Evolutionary conservation across 352 stramenopile species (phyloP).

Genomic region (Thraustochytrium sp.): DNA sequence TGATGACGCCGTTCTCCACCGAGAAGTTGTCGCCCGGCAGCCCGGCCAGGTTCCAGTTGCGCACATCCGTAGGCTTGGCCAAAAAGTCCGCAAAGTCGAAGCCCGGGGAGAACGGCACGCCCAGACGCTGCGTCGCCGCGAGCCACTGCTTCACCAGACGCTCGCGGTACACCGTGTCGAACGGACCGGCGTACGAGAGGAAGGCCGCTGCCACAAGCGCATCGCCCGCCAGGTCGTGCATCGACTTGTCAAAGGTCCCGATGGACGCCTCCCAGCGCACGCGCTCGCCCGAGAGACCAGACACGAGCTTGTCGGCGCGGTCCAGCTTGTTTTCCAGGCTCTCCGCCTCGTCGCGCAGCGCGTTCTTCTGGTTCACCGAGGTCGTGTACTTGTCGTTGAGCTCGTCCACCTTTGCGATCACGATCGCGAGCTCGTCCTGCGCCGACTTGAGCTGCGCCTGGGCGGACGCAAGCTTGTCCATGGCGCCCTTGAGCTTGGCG

Average conservation of each 20-base stretch:
- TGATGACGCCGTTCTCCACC: conserved; percentile 92
- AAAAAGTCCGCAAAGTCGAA: conserved; percentile 87
- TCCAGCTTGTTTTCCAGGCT: conserved; percentile 80
- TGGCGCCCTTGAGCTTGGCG: conserved; percentile 72
- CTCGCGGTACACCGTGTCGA: conserved; percentile 78
- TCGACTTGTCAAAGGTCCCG: conserved; percentile 71
- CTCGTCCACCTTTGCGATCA: conserved; percentile 80
- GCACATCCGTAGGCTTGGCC: conserved; percentile 82
- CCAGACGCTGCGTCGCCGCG: conserved; percentile 69
- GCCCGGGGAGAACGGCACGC: conserved; percentile 68
- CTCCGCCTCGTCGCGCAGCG: conserved; percentile 81
- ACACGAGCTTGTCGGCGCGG: conserved; percentile 85
- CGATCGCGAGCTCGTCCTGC: conserved; percentile 76
- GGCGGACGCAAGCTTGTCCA: conserved; percentile 53
- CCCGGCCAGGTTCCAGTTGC: conserved; percentile 87
- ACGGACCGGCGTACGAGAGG: conserved; percentile 88
- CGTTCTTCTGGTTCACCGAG: conserved; percentile 86
- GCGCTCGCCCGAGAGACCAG: conserved; percentile 82
- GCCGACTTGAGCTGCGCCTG: conserved; percentile 76
- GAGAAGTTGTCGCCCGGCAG: conserved; percentile 82
- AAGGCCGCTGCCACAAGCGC: conserved; percentile 84
- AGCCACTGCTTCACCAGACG: conserved; percentile 67
- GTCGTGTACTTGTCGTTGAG: conserved; percentile 83
- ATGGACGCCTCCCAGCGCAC: conserved; percentile 85
- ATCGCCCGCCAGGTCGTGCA: conserved; percentile 82